phyloP scores from a whole-genome alignment of 768 basidiomycete genomes.

The Pulveroboletus sp. region DNA sequence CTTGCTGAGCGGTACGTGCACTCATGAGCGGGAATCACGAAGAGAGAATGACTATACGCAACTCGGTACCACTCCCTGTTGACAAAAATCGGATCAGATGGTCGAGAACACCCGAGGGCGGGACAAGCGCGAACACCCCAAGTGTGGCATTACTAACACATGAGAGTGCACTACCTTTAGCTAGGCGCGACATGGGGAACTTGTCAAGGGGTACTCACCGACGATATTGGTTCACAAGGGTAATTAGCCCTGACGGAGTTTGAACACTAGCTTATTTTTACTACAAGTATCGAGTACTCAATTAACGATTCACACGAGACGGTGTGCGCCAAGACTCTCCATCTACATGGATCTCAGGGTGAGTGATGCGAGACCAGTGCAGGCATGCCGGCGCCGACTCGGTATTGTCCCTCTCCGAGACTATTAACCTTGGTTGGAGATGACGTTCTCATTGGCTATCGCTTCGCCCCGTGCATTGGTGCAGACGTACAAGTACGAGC shows the following conservation, averaged over 20 bases:
- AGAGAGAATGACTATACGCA: constrained; percentile 32
- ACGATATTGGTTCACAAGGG: too few relatives aligned
- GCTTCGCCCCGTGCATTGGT: too few relatives aligned
- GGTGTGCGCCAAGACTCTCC: too few relatives aligned
- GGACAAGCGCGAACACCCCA: constrained; percentile 56
- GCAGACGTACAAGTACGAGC: too few relatives aligned
- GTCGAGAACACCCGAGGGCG: constrained; percentile 59
- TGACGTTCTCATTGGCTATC: too few relatives aligned
- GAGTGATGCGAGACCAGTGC: too few relatives aligned
- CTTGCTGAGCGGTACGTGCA: constrained; percentile 44
- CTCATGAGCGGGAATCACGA: constrained; percentile 8
- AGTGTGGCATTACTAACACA: constrained; percentile 60
- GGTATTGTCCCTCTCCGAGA: too few relatives aligned
- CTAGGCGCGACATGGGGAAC: constrained; percentile 44
- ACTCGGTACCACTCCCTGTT: constrained; percentile 89
- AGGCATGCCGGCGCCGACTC: too few relatives aligned
- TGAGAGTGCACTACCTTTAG: constrained; percentile 44
- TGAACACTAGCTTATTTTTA: neutral
- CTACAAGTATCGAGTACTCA: too few relatives aligned
- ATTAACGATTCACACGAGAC: too few relatives aligned
- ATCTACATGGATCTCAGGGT: too few relatives aligned
- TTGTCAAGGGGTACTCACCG: neutral
- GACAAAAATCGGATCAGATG: constrained; percentile 73
- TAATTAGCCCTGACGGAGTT: neutral
- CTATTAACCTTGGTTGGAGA: too few relatives aligned